Percentiles rank a stretch among this genome's conserved stretches.
phyloP scores from a whole-genome alignment of 148 eudicot species.

The Fagopyrum esculentum region DNA sequence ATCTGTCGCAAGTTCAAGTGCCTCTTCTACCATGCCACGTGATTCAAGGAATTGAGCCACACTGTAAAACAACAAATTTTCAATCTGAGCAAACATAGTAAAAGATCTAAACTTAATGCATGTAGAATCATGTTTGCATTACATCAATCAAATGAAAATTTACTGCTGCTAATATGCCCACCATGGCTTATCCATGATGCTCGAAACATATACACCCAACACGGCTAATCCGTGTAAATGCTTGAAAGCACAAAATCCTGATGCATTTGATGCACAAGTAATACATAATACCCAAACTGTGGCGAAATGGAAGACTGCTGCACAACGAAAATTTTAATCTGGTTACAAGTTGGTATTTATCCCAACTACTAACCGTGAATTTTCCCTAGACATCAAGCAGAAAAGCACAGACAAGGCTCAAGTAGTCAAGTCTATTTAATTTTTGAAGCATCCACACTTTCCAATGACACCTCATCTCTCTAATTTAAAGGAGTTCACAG shows the following conservation, averaged over 20 bases:
- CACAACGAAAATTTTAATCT: background rate
- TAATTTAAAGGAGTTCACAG: background rate
- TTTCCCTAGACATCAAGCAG: background rate
- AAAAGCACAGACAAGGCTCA: background rate
- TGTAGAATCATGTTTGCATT: background rate
- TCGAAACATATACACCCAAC: background rate
- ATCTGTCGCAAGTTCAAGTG: conserved; percentile 95
- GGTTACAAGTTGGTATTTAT: background rate
- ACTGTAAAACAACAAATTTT: conserved; percentile 46
- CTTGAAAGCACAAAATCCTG: background rate
- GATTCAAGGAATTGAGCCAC: conserved; percentile 97
- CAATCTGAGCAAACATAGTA: conserved; percentile 43
- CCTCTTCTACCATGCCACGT: conserved; percentile 87
- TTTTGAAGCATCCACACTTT: background rate
- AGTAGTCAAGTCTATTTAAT: background rate
- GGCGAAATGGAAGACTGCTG: background rate
- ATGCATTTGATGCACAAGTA: background rate
- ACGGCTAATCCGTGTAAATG: no score
- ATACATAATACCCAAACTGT: background rate
- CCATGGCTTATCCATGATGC: background rate
- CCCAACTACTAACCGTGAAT: background rate
- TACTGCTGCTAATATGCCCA: background rate
- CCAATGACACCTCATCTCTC: background rate
- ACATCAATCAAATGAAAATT: background rate
- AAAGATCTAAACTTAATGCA: background rate